Evolutionary conservation across 1,284 basidiomycete genomes (phyloP).

Genomic region (Ceratobasidium sp.): DNA sequence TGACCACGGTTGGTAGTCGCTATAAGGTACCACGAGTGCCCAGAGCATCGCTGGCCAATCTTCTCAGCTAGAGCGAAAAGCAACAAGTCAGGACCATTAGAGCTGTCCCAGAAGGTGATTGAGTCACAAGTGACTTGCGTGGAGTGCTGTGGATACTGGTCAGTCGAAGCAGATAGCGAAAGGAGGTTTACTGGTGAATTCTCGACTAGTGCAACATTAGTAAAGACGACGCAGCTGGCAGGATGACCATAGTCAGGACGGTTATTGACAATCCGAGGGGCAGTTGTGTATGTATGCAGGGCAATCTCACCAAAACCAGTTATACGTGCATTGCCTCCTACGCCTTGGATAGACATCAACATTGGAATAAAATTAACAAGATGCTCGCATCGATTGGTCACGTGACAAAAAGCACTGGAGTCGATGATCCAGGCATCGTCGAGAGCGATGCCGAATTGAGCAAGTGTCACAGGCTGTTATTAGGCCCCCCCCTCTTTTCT

Average conservation of each 20-base stretch:
- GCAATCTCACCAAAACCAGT: conserved; percentile 7
- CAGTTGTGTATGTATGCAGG: neutral
- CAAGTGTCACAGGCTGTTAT: too few relatives aligned
- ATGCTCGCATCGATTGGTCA: conserved; percentile 1
- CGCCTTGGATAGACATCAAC: neutral
- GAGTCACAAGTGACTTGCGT: neutral
- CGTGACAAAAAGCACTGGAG: conserved; percentile 19
- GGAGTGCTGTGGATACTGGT: conserved; percentile 5
- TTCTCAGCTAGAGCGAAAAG: conserved; percentile 2
- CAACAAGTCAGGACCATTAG: neutral
- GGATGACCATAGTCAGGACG: conserved; percentile 7
- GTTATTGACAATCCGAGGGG: neutral
- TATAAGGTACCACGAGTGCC: conserved; percentile 18
- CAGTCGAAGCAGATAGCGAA: conserved; percentile 14
- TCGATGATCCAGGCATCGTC: conserved; percentile 28
- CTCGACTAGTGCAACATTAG: conserved; percentile 4
- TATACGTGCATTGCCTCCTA: neutral
- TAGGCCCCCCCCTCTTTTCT: too few relatives aligned
- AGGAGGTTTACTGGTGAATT: conserved; percentile 21
- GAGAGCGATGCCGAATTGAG: conserved; percentile 9
- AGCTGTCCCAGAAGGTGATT: neutral
- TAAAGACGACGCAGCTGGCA: neutral
- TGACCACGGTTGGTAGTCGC: conserved; percentile 10
- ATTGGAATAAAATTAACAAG: conserved; percentile 1
- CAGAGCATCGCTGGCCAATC: conserved; percentile 5